phyloP scores from a whole-genome alignment of 164 flowering plant species.

The Magnolia sinica region DNA sequence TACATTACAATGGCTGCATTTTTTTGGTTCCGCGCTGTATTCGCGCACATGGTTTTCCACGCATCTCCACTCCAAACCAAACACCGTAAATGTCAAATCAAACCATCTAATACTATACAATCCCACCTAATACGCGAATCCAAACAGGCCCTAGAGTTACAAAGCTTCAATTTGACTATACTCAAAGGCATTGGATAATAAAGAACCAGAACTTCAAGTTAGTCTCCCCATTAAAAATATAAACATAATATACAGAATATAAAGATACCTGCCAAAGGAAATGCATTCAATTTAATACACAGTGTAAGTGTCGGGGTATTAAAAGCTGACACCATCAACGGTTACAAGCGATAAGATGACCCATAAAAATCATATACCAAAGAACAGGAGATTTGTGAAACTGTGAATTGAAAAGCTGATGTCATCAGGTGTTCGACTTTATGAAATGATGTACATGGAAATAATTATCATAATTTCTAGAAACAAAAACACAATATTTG shows the following conservation, averaged over 20 bases:
- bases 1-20: no score
- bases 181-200: neutral
- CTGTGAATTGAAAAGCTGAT: neutral
- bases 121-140: no score
- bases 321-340: neutral
- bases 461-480: neutral
- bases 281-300: neutral
- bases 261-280: neutral
- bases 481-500: neutral
- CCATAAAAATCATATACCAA: no score
- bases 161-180: neutral
- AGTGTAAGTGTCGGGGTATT: neutral
- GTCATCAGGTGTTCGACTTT: neutral
- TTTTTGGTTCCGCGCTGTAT: no score
- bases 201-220: neutral
- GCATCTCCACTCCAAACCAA: no score
- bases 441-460: neutral
- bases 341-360: neutral
- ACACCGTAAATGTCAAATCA: no score
- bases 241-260: neutral
- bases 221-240: neutral
- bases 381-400: neutral
- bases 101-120: no score
- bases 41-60: no score
- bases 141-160: no score